A percentile compares a stretch with the other conserved stretches of the same genome.
Conservation (phyloP, 768 basidiomycete genomes). For the Chalciporus sphaerocephalus region DNA sequence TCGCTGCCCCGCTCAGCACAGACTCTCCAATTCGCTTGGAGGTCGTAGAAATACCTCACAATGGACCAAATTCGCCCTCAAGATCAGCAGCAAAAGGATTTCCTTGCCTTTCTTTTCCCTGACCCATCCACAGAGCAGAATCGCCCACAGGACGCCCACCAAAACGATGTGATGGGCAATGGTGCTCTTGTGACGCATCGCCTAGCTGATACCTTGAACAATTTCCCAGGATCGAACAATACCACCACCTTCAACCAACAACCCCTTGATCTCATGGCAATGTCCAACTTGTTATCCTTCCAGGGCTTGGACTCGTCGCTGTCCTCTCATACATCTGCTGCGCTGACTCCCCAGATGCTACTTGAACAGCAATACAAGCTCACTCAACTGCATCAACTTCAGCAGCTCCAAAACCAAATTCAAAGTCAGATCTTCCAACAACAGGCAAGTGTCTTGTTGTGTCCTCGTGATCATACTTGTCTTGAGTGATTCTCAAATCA, state of each 20-base stretch:
- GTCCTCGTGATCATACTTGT: background rate
- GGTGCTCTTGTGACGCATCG: conserved; percentile 13
- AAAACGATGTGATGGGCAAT: conserved; percentile 9
- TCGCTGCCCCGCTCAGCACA: background rate
- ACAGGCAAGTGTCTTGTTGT: conserved; percentile 51
- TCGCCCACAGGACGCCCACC: conserved; percentile 23
- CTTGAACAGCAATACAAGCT: conserved; percentile 78
- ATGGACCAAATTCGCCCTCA: conserved; percentile 27
- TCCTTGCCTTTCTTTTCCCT: conserved; percentile 33
- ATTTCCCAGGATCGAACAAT: conserved; percentile 8
- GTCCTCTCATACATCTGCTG: conserved; percentile 17
- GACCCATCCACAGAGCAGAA: conserved; percentile 26
- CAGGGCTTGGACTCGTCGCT: conserved; percentile 37
- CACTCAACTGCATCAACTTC: conserved; percentile 70
- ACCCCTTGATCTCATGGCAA: conserved; percentile 45
- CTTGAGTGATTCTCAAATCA: background rate
- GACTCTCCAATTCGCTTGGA: background rate
- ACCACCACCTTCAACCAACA: conserved; percentile 19
- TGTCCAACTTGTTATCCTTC: conserved; percentile 48
- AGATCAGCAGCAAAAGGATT: conserved; percentile 35
- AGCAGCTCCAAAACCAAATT: conserved; percentile 77
- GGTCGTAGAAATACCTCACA: background rate
- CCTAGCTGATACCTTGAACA: background rate
- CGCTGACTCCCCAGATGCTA: conserved; percentile 45
- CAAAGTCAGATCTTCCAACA: conserved; percentile 88